These are phyloP conservation scores for Colletotrichum endophyticum DNA, from an alignment of 2,329 filamentous ascomycete genomes.

Conservation along the genomic window DNA sequence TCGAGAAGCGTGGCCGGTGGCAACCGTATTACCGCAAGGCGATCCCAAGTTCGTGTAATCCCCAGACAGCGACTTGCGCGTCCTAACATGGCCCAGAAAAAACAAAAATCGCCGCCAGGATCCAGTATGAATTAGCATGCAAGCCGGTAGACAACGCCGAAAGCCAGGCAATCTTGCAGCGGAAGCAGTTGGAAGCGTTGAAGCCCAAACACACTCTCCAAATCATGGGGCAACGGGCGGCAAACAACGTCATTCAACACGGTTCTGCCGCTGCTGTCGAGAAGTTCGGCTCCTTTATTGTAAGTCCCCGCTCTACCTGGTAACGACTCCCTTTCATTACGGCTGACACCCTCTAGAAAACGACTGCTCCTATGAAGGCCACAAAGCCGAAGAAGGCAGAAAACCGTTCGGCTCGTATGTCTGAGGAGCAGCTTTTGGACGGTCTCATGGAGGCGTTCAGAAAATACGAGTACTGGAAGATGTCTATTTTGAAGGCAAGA, in stretches of 20 bases:
- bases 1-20: constrained; percentile 47
- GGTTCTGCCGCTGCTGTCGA: constrained; percentile 57
- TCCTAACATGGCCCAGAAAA: constrained; percentile 63
- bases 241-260: constrained; percentile 61
- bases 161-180: constrained; percentile 36
- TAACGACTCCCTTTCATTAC: background rate
- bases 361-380: constrained; percentile 40
- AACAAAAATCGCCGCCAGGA: constrained; percentile 74
- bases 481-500: constrained; percentile 23
- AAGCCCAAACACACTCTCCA: constrained; percentile 53
- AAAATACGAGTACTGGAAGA: constrained; percentile 81
- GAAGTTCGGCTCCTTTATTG: constrained; percentile 60
- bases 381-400: constrained; percentile 68
- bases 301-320: constrained; percentile 43
- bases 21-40: constrained; percentile 72
- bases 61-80: background rate
- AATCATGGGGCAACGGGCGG: constrained; percentile 54
- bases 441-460: constrained; percentile 84
- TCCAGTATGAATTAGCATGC: constrained; percentile 74
- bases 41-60: constrained; percentile 69
- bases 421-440: constrained; percentile 86
- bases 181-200: constrained; percentile 50
- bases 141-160: constrained; percentile 39
- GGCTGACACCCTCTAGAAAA: constrained; percentile 51
- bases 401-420: constrained; percentile 89